Evolutionary conservation across 305 asterid species (phyloP).

Genomic region (Fraxinus nigra): DNA sequence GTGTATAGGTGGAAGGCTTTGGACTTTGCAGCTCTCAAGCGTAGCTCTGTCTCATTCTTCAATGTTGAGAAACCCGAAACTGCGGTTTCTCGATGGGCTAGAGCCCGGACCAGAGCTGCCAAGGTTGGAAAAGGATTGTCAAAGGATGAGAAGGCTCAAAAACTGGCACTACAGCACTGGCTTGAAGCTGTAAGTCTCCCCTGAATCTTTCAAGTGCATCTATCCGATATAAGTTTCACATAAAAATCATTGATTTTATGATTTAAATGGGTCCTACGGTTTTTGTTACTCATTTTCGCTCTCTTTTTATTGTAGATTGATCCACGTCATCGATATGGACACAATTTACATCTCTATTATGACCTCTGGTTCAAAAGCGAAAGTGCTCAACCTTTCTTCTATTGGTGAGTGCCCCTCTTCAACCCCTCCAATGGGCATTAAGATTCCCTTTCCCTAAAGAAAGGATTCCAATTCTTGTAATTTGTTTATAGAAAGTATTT

Average conservation of each 20-base stretch:
- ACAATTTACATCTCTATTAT: slow-evolving; percentile 80
- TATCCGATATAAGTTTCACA: background rate
- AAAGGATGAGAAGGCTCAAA: slow-evolving; percentile 89
- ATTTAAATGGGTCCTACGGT: background rate
- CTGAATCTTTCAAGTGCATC: background rate
- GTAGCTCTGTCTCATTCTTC: slow-evolving; percentile 85
- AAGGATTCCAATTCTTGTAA: background rate
- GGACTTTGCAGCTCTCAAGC: slow-evolving; percentile 81
- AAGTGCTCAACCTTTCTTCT: slow-evolving; percentile 87
- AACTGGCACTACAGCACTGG: slow-evolving; percentile 93
- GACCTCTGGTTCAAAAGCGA: slow-evolving; percentile 87
- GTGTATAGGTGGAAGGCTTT: slow-evolving; percentile 91
- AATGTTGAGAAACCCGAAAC: slow-evolving; percentile 74
- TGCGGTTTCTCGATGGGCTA: slow-evolving; percentile 87
- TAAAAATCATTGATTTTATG: background rate
- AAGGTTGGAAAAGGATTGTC: slow-evolving; percentile 97
- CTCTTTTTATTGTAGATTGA: slow-evolving; percentile 55
- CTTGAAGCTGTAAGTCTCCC: slow-evolving; percentile 85
- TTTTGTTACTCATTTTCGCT: background rate
- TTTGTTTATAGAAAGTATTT: background rate
- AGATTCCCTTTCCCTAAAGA: background rate
- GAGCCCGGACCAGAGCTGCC: slow-evolving; percentile 94
- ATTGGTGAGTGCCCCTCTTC: slow-evolving; percentile 56
- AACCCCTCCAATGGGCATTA: background rate
- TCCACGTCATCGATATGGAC: slow-evolving; percentile 97